Percentiles rank a stretch among this genome's conserved stretches.
Evolutionary conservation across 495 filamentous ascomycete species (phyloP).

Genomic region (Daldinia caldariorum): DNA sequence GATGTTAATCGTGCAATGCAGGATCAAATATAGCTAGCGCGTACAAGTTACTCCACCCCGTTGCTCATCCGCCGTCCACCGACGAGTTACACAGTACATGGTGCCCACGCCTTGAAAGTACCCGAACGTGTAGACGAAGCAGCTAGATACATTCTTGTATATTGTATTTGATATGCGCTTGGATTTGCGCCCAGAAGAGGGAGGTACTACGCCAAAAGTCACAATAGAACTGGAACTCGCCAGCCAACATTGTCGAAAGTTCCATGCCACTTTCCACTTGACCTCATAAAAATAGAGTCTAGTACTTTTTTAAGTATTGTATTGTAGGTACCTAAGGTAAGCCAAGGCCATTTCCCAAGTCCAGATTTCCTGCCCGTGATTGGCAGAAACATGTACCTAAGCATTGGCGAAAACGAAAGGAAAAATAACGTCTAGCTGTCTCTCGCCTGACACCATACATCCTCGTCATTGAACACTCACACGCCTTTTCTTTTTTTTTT

Average conservation of each 20-base stretch:
- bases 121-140: background rate
- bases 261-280: constrained; percentile 8
- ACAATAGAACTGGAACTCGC: constrained; percentile 29
- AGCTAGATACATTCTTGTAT: background rate
- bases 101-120: background rate
- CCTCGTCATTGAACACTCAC: constrained; percentile 40
- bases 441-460: constrained; percentile 39
- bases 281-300: constrained; percentile 39
- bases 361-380: constrained; percentile 30
- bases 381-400: constrained; percentile 37
- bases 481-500: constrained; percentile 10
- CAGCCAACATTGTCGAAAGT: constrained; percentile 18
- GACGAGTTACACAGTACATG: no score
- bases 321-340: constrained; percentile 20
- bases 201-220: constrained; percentile 20
- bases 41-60: constrained; percentile 18
- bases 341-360: constrained; percentile 24
- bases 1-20: constrained; percentile 42
- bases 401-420: constrained; percentile 45
- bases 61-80: background rate
- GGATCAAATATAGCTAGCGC: constrained; percentile 40
- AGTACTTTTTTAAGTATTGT: background rate
- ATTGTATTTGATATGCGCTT: background rate
- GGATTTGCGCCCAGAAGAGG: constrained; percentile 7
- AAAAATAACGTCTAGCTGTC: constrained; percentile 39